Evolutionary conservation across 352 stramenopile genomes (phyloP).

Genomic region (Thalassiosira allenii): DNA sequence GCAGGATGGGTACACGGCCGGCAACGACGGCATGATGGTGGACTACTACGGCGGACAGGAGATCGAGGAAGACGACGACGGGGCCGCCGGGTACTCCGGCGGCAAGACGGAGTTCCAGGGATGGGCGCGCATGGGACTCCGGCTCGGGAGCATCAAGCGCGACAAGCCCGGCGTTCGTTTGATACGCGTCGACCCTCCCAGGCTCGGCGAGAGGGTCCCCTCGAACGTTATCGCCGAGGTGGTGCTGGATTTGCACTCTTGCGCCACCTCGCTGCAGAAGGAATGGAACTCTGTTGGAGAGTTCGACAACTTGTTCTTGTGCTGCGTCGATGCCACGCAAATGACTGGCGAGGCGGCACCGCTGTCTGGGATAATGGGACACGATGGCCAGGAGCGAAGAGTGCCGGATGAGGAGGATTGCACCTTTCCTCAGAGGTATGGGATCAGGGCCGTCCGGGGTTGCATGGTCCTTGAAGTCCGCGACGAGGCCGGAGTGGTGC

Average conservation of each 20-base stretch:
- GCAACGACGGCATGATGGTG: no score
- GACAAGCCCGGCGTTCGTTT: constrained; percentile 38
- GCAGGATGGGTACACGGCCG: constrained; percentile 54
- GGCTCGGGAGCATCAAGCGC: constrained; percentile 52
- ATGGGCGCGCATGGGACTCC: constrained; percentile 82
- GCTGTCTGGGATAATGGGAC: constrained; percentile 63
- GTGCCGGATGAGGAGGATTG: constrained; percentile 81
- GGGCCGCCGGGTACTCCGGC: no score
- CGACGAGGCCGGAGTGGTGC: constrained; percentile 88
- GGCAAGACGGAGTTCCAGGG: constrained; percentile 73
- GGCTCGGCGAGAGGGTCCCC: constrained; percentile 89
- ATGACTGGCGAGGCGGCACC: no score
- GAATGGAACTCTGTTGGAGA: constrained; percentile 93
- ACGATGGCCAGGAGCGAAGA: constrained; percentile 47
- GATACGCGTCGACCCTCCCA: constrained; percentile 87
- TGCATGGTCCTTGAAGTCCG: constrained; percentile 89
- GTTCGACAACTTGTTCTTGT: constrained; percentile 94
- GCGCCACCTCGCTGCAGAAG: constrained; percentile 69
- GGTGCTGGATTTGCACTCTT: constrained; percentile 88
- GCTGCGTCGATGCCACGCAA: constrained; percentile 88
- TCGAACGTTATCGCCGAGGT: constrained; percentile 89
- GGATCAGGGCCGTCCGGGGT: constrained; percentile 87
- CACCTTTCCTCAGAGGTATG: constrained; percentile 90
- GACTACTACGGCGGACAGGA: constrained; percentile 42
- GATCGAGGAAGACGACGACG: constrained; percentile 40